Percentiles rank a stretch among this genome's conserved stretches.
These are phyloP conservation scores for Sechiopsis laciniata DNA, from an alignment of 306 rosid genomes.

Conservation along the genomic window DNA sequence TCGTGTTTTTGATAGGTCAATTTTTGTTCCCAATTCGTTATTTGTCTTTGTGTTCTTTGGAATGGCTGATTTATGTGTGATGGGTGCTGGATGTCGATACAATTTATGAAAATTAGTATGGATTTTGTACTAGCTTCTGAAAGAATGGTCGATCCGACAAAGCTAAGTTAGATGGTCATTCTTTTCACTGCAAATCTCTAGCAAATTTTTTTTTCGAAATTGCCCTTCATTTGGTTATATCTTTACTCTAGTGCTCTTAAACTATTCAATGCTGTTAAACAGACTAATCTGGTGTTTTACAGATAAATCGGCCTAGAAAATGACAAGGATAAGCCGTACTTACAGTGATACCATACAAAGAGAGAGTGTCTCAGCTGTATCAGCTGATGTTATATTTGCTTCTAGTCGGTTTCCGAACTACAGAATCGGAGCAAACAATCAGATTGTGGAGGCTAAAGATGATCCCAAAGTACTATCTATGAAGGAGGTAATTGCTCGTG, in stretches of 20 bases:
- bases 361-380: slow-evolving; percentile 52
- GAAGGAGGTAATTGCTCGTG: slow-evolving; percentile 90
- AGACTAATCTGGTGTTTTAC: slow-evolving; percentile 34
- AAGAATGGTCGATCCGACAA: not conserved
- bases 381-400: slow-evolving; percentile 72
- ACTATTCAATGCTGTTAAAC: not conserved
- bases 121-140: not conserved
- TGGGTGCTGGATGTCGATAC: not conserved
- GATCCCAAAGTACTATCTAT: slow-evolving; percentile 59
- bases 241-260: not conserved
- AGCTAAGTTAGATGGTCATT: not conserved
- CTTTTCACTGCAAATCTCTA: not conserved
- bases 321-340: slow-evolving; percentile 74
- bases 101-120: not conserved
- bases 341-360: slow-evolving; percentile 67
- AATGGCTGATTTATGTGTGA: not conserved
- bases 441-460: slow-evolving; percentile 62
- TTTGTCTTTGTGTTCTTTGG: slow-evolving; percentile 2
- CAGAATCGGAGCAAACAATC: slow-evolving; percentile 70
- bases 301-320: slow-evolving; percentile 35
- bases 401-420: slow-evolving; percentile 83
- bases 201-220: not conserved
- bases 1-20: slow-evolving; percentile 9
- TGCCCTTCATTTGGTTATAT: not conserved
- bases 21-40: not conserved